Evolutionary conservation across 768 basidiomycete species (phyloP).

Genomic region (Harrya chromipes): DNA sequence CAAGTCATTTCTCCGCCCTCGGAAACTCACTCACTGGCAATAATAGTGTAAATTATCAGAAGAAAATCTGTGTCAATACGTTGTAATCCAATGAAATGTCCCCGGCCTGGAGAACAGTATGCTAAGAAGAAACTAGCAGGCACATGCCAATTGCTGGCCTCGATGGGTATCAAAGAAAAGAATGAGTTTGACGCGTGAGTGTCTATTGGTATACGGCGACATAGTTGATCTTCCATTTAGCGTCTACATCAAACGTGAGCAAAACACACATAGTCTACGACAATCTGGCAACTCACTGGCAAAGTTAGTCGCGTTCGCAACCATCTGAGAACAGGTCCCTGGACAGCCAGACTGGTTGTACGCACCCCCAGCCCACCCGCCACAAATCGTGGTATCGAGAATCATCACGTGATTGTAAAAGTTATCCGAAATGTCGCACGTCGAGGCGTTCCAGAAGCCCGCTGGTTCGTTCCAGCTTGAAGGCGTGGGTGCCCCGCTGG

Average conservation of each 20-base stretch:
- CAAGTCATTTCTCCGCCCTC: too few species aligned
- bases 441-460: constrained; percentile 47
- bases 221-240: constrained; percentile 5
- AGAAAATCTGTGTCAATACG: too few species aligned
- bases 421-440: constrained; percentile 47
- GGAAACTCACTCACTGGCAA: too few species aligned
- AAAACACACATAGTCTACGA: neutral
- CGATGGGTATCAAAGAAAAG: too few species aligned
- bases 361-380: constrained; percentile 25
- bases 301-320: constrained; percentile 58
- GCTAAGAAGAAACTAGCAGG: too few species aligned
- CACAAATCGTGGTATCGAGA: constrained; percentile 36
- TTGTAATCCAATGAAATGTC: too few species aligned
- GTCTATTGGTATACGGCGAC: constrained; percentile 5
- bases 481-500: constrained; percentile 40
- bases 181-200: neutral
- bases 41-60: too few species aligned
- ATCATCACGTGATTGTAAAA: constrained; percentile 51
- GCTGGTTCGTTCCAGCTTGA: constrained; percentile 48
- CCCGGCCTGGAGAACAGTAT: too few species aligned
- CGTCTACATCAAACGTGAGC: neutral
- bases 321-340: constrained; percentile 44
- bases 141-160: too few species aligned
- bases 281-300: constrained; percentile 29
- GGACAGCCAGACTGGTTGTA: constrained; percentile 34